Conservation (phyloP, 345 rosid species). For the Lepidium africanum region DNA sequence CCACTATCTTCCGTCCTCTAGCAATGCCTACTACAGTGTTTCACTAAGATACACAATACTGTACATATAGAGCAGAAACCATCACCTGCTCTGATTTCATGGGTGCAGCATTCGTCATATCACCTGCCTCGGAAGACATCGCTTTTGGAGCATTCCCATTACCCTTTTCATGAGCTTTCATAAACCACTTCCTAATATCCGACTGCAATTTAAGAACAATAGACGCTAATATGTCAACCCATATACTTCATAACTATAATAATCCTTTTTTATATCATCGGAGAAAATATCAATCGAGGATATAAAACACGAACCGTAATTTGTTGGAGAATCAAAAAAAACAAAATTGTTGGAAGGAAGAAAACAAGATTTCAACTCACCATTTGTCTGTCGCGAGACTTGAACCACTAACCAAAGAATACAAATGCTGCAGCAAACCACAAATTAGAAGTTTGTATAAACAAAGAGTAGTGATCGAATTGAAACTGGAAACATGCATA, state of each 20-base stretch:
- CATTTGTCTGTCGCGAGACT: constrained; percentile 12
- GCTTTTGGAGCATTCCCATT: constrained; percentile 37
- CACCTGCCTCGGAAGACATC: constrained; percentile 31
- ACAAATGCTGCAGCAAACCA: constrained; percentile 27
- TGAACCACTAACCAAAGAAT: background rate
- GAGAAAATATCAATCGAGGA: background rate
- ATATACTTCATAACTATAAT: background rate
- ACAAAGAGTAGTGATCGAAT: background rate
- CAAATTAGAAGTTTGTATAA: background rate
- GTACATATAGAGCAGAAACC: background rate
- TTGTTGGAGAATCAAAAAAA: background rate
- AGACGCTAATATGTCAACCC: background rate
- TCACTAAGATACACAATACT: background rate
- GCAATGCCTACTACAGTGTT: background rate
- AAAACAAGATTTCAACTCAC: constrained; percentile 12
- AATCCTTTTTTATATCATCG: background rate
- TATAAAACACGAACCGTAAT: background rate
- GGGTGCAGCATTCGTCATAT: constrained; percentile 25
- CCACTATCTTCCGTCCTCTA: background rate
- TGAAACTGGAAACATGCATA: constrained; percentile 12
- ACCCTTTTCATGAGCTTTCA: constrained; percentile 87
- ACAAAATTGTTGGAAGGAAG: background rate
- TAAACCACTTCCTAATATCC: constrained; percentile 94
- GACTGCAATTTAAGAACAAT: constrained; percentile 45
- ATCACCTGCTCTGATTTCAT: constrained; percentile 47